Conservation (phyloP, 257 asterid species). For the Salvia miltiorrhiza region DNA sequence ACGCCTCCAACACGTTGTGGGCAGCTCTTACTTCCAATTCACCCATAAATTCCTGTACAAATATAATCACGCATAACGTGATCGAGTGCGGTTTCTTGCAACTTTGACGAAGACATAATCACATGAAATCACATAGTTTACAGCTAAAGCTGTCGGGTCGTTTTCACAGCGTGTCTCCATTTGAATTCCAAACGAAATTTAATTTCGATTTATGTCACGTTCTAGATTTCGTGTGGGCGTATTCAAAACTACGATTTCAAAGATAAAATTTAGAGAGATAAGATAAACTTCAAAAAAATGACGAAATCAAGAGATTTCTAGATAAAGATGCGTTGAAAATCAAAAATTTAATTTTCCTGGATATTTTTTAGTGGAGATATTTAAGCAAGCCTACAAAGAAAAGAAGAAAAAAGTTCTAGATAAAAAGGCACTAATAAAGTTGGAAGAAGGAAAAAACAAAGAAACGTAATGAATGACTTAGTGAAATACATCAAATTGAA, state of each 20-base stretch:
- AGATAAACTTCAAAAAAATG: neutral
- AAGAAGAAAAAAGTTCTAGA: neutral
- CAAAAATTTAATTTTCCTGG: too few relatives aligned
- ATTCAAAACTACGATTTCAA: neutral
- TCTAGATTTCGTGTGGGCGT: neutral
- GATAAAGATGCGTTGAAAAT: neutral
- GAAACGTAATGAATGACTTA: neutral
- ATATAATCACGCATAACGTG: neutral
- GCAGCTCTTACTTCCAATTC: slow-evolving; percentile 97
- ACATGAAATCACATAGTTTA: slow-evolving; percentile 5
- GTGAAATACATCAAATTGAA: neutral
- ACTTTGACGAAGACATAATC: neutral
- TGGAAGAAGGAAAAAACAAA: neutral
- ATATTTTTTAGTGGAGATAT: neutral
- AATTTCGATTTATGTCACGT: neutral
- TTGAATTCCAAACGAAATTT: neutral
- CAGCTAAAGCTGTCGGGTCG: slow-evolving; percentile 16
- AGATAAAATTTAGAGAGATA: neutral
- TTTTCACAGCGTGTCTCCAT: neutral
- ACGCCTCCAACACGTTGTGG: slow-evolving; percentile 93
- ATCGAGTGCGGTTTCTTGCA: neutral
- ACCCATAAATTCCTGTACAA: slow-evolving; percentile 71
- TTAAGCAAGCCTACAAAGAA: neutral
- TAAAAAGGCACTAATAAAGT: neutral
- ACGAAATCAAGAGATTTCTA: neutral